phyloP scores from a whole-genome alignment of 257 asterid species.

The Leptodermis oblonga region DNA sequence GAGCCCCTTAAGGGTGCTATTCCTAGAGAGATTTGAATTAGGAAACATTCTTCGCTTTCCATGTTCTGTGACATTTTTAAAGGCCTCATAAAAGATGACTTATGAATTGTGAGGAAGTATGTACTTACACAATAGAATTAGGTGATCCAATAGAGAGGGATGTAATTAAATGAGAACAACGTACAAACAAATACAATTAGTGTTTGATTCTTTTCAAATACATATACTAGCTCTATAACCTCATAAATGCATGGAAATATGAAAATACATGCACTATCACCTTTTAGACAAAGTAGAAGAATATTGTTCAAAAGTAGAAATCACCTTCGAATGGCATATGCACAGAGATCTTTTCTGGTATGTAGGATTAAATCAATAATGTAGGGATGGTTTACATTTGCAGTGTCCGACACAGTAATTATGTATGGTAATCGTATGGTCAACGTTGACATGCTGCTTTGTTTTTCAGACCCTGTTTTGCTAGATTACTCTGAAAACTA shows the following conservation, averaged over 20 bases:
- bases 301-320: not conserved
- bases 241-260: too few species aligned
- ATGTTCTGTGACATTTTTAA: slow-evolving; percentile 49
- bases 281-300: not conserved
- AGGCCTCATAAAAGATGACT: slow-evolving; percentile 78
- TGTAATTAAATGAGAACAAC: not conserved
- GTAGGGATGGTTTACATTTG: too few species aligned
- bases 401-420: too few species aligned
- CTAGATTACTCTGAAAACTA: too few species aligned
- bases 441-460: too few species aligned
- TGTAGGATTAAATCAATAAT: too few species aligned
- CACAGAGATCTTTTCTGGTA: too few species aligned
- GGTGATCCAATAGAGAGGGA: not conserved
- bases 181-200: not conserved
- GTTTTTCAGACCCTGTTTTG: too few species aligned
- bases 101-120: slow-evolving; percentile 21
- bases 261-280: not conserved
- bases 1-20: slow-evolving; percentile 68
- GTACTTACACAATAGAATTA: not conserved
- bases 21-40: slow-evolving; percentile 35
- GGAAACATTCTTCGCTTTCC: slow-evolving; percentile 53
- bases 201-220: not conserved
- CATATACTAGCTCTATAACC: not conserved
- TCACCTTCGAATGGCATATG: not conserved
- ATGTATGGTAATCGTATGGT: too few species aligned